Base-by-base conservation (phyloP, 805 yeast genomes). In the Metschnikowia hibisci region DNA sequence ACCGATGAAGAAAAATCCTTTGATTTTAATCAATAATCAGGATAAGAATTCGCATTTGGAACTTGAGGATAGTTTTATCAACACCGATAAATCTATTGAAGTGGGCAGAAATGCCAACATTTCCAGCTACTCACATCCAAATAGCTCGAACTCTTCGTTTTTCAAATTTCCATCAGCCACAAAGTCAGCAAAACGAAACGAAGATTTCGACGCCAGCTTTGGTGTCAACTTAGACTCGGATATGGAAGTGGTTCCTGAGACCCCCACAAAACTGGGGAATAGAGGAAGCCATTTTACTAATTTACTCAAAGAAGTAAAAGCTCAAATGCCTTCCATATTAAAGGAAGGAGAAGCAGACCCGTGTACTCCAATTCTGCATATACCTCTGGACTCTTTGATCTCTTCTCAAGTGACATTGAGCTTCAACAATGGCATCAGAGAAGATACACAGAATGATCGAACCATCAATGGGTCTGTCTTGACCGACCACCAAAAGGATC, bases 1-100 rank as follows among this genome's bases (percentile, higher is more conserved):
- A 1, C 75, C 75, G 4, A 67, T 69, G 34, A 70, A 70, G 50
- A 61, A 61, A 43, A 69, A 69, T 42, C 73, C 75, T 3, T 55
- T 68, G 33, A 61, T 67, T 56, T 40, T 67, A 32, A 48, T 67
- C 35, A 61, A 62, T 35, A 62, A 52, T 23, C 52, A 51, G 23
- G 39, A 32, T 27, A 46, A 46, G 23, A 36, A 42, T 8, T 35
- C 50, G 4, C 45, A 35, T 32, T 36, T 36, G 13, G 51, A 51
- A 7, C 38, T 32, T 13, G 52, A 46, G 14, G 51, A 51, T 9
- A 48, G 47, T 30, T 52, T 51, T 14, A 22, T 45, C 25, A 43
- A 31, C 22, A 43, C 47, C 9, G 56, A 52, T 34, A 41, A 48
- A 28, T 52, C 74, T 7, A 69, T 70, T 32, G 75, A 70, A 47